Evolutionary conservation across 768 basidiomycete genomes (phyloP).

Genomic region (Hydnomerulius pinastri): DNA sequence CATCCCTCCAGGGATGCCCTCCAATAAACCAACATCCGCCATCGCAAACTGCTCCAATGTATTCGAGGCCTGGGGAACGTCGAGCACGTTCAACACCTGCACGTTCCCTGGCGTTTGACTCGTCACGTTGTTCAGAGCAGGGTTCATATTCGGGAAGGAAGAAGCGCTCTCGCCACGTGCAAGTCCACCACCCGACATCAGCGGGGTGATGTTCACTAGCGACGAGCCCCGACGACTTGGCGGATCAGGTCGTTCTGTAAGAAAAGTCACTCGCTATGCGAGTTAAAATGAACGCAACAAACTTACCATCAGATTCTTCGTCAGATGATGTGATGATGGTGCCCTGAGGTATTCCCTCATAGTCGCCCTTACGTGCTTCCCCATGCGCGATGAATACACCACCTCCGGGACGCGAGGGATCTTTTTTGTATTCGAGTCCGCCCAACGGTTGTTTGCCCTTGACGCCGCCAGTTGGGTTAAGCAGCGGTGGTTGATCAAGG

Average conservation of each 20-base stretch:
- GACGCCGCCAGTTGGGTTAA: constrained; percentile 81
- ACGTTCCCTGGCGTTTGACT: constrained; percentile 48
- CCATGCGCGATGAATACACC: constrained; percentile 77
- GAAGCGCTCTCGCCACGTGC: constrained; percentile 30
- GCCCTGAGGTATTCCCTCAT: constrained; percentile 57
- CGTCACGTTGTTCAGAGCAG: constrained; percentile 60
- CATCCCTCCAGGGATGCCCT: constrained; percentile 82
- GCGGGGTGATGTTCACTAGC: constrained; percentile 60
- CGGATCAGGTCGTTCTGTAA: constrained; percentile 17
- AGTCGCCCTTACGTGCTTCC: constrained; percentile 45
- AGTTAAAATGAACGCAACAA: constrained; percentile 17
- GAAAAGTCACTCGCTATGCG: not conserved
- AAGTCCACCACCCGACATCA: constrained; percentile 32
- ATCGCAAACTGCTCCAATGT: constrained; percentile 64
- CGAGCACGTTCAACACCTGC: constrained; percentile 77
- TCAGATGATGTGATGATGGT: constrained; percentile 53
- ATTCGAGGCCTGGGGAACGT: constrained; percentile 55
- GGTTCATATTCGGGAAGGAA: constrained; percentile 65
- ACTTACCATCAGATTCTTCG: constrained; percentile 54
- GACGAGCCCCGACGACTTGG: constrained; percentile 30
- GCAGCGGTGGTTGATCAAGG: constrained; percentile 56
- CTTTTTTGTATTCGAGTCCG: constrained; percentile 73
- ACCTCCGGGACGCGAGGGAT: constrained; percentile 79
- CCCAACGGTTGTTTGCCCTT: constrained; percentile 53
- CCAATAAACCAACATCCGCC: constrained; percentile 69